Percentiles rank a stretch among this genome's conserved stretches.
Conservation (phyloP, 2,329 filamentous ascomycete genomes). For the Elsinoe australis region DNA sequence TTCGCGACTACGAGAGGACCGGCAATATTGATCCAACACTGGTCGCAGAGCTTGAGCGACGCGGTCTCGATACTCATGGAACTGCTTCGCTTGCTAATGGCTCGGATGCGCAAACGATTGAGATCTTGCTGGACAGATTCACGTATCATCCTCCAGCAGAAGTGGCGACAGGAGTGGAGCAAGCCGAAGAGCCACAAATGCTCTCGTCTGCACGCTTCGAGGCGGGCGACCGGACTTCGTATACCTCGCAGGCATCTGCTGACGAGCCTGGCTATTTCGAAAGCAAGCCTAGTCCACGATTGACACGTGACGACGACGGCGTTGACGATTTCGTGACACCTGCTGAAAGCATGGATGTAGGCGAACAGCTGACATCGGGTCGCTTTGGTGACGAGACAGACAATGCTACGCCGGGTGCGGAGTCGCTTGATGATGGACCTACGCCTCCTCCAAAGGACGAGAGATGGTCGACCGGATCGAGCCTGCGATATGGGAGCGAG, state of each 20-base stretch:
- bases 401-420: constrained; percentile 3
- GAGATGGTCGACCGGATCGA: constrained; percentile 8
- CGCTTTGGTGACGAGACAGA: constrained; percentile 5
- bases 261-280: constrained; percentile 9
- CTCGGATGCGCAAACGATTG: constrained; percentile 30
- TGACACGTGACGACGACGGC: not conserved
- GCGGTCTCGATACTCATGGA: constrained; percentile 25
- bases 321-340: not conserved
- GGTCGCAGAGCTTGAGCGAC: constrained; percentile 28
- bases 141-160: constrained; percentile 3
- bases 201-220: constrained; percentile 13
- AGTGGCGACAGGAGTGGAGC: constrained; percentile 19
- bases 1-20: constrained; percentile 28
- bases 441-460: constrained; percentile 13
- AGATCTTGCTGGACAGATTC: constrained; percentile 31
- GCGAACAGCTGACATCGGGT: constrained; percentile 1
- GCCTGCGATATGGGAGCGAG: not conserved
- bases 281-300: not conserved
- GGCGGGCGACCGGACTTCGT: not conserved
- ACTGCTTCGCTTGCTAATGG: constrained; percentile 22
- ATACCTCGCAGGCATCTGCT: not conserved
- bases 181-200: constrained; percentile 25
- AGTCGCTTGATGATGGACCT: constrained; percentile 6
- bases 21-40: constrained; percentile 29
- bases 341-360: constrained; percentile 5